phyloP scores from a whole-genome alignment of 257 asterid genomes.

The Solanum medicagineum region DNA sequence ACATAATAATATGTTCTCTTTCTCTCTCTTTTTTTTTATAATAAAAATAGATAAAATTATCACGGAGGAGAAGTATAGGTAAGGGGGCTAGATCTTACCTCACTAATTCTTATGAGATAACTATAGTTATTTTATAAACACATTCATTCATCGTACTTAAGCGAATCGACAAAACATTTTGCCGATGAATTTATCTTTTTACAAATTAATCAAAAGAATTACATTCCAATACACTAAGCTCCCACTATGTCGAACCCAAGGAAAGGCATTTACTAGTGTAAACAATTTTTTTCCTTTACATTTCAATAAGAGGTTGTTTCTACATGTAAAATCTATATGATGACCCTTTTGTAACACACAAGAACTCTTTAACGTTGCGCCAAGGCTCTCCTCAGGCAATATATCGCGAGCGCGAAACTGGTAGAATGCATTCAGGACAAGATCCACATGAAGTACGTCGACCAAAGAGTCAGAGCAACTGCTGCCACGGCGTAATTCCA shows the following conservation, averaged over 20 bases:
- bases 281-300: not conserved
- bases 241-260: not conserved
- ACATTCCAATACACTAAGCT: not conserved
- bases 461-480: constrained; percentile 16
- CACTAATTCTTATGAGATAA: too few relatives aligned
- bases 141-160: not conserved
- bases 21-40: too few relatives aligned
- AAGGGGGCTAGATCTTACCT: too few relatives aligned
- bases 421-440: not conserved
- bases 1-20: too few relatives aligned
- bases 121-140: not conserved
- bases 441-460: constrained; percentile 11
- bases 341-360: not conserved
- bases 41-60: too few relatives aligned
- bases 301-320: not conserved
- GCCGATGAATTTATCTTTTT: not conserved
- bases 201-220: not conserved
- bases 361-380: not conserved
- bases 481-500: constrained; percentile 19
- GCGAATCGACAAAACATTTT: not conserved
- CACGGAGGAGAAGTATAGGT: too few relatives aligned
- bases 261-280: not conserved
- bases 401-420: not conserved
- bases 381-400: not conserved
- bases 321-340: not conserved